Evolutionary conservation across 768 basidiomycete genomes (phyloP), one percentile per base, ranked within the genome.

Genomic region (Suillus alpinus): DNA sequence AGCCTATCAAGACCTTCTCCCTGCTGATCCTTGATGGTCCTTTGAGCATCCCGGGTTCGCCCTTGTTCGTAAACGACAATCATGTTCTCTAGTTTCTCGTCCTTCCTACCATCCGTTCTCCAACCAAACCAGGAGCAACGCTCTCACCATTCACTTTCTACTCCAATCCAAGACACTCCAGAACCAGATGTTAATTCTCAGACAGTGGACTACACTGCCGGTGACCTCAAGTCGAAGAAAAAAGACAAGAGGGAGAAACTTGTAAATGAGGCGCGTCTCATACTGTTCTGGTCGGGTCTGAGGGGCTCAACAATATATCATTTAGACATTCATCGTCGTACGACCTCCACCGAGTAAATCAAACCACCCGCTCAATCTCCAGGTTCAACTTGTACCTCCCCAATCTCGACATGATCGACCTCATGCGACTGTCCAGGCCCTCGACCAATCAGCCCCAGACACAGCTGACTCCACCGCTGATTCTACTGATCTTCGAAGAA

Each of bases 311-410:
- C 61, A 57, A 53, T 29, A 4, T 39, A 46, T 20, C 50, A 13
- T 26, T 26, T 70, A 95, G 94, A 92, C 90, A 0, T 94, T 95
- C 76, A 91, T 95, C 60, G 86, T 96, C 69, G 95, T 96, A 59
- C 86, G 92, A 55, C 95, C 95, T 5, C 94, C 94, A 2, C 92
- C 93, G 0, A 85, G 91, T 6, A 86, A 87, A 67, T 80, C 84
- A n/a, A 91, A 90, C 63, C 92, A 95, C 65, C 90, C 94, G 0
- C 79, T 95, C 47, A 95, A 95, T 71, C 80, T 96, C 0, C 95
- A 97, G 67, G 87, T 97, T 12, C 95, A 97, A 72, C 87, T 97
- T 44, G 89, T 96, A 1, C 91, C 92, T 6, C 44, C 81, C 76
- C 64, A 76, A 76, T 57, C 84, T 77, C 60, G 79, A 72, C 29